Base-by-base conservation (phyloP, 2,329 filamentous ascomycete species). In the Escovopsis sp. region DNA sequence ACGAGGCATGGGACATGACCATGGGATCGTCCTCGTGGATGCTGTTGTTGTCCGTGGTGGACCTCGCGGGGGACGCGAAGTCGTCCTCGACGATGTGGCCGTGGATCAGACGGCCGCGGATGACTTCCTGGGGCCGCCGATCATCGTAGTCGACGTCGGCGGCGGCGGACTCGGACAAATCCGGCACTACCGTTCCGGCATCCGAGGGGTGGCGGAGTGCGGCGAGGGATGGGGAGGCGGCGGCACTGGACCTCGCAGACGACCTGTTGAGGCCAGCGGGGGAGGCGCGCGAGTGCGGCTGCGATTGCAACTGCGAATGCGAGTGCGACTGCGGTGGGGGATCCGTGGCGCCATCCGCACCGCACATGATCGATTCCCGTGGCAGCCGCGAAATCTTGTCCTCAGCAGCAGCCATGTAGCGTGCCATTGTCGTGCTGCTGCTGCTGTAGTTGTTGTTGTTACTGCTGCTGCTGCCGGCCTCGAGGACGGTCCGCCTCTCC, bases 11-110 rank as follows among this genome's bases (percentile, higher is more conserved):
- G 18, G 83, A 83, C 58, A 82, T 72, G 23, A 61, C 55, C 87
- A 96, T 94, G 12, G 81, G 74, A 43, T 94, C 84, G 4, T 85
- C 76, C n/a, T 80, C 72, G 2, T 66, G 65, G 14, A 72, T 62
- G 41, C 67, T 76, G 6, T 74, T 77, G 6, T 74, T 77, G 38
- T 72, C 73, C n/a, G 75, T 69, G 8, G 76, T 75, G 15, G 79
- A 88, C 41, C 73, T 66, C 32, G 70, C 66, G 13, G 85, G 80
- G 1, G 86, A 93, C 2, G 81, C 80, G 50, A 86, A 88, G 52
- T 94, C 81, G 52, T 94, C 90, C 43, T 93, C 84, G 10, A 98
- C 90, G 45, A 98, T 80, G 53, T 96, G 90, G 12, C 90, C 90
- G 47, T 94, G 86, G 8, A 96, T 75, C 30, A 98, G 67, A 35